Evolutionary conservation across 2,329 filamentous ascomycete species (phyloP).

Genomic region (Pseudogymnoascus sp.): DNA sequence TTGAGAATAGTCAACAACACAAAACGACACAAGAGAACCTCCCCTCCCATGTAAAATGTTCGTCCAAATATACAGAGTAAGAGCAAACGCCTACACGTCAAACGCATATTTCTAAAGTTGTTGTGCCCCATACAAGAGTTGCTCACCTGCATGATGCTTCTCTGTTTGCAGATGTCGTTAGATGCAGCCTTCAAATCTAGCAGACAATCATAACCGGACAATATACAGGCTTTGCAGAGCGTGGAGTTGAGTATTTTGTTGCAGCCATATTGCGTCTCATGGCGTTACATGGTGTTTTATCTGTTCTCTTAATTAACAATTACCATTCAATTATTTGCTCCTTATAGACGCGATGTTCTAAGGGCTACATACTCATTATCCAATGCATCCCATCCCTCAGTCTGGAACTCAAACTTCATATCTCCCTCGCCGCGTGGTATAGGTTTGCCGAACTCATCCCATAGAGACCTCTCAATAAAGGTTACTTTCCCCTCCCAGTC

Average conservation of each 20-base stretch:
- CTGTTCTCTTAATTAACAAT: not conserved
- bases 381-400: slow-evolving; percentile 40
- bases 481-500: slow-evolving; percentile 58
- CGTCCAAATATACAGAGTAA: not conserved
- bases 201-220: not conserved
- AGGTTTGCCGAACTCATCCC: slow-evolving; percentile 50
- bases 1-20: not conserved
- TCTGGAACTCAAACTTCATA: slow-evolving; percentile 48
- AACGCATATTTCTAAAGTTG: not conserved
- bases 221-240: not conserved
- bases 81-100: not conserved
- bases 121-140: not conserved
- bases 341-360: slow-evolving; percentile 3
- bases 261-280: not conserved
- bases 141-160: slow-evolving; percentile 3
- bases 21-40: not conserved
- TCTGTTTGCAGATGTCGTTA: not conserved
- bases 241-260: not conserved
- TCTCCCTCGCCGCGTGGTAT: slow-evolving; percentile 51
- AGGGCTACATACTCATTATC: slow-evolving; percentile 21
- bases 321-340: not conserved
- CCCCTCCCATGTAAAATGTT: not conserved
- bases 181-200: not conserved
- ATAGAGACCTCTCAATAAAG: slow-evolving; percentile 54
- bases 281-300: not conserved